These are phyloP conservation scores for Vitellaria paradoxa DNA, from an alignment of 179 eudicot genomes.

Conservation along the genomic window DNA sequence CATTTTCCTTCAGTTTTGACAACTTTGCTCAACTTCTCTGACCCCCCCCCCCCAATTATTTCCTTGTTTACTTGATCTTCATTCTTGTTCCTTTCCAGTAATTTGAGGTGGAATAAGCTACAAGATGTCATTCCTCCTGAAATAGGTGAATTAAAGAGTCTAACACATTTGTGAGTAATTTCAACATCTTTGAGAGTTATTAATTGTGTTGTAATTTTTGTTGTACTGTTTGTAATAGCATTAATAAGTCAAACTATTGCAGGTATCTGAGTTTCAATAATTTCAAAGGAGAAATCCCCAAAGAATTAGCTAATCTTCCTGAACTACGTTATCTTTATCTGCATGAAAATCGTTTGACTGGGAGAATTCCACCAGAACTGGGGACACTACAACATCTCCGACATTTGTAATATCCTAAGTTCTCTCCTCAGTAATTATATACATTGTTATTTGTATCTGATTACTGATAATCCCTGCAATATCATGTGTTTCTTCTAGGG, in stretches of 20 bases:
- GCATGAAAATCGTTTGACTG: slow-evolving; percentile 87
- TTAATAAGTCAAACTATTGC: slow-evolving; percentile 19
- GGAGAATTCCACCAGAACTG: slow-evolving; percentile 92
- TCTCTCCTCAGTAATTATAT: background rate
- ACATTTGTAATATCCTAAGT: slow-evolving; percentile 57
- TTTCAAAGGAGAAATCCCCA: slow-evolving; percentile 98
- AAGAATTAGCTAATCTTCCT: slow-evolving; percentile 91
- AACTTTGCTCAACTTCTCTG: background rate
- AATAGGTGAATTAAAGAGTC: slow-evolving; percentile 95
- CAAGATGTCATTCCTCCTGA: slow-evolving; percentile 96
- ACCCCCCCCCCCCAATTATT: background rate
- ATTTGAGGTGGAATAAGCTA: slow-evolving; percentile 96
- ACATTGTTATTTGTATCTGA: background rate
- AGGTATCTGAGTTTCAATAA: slow-evolving; percentile 95
- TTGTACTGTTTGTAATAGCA: background rate
- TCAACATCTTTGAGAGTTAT: slow-evolving; percentile 10
- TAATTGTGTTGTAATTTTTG: background rate
- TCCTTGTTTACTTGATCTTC: slow-evolving; percentile 4
- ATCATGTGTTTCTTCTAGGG: slow-evolving; percentile 45
- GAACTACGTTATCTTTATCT: slow-evolving; percentile 80
- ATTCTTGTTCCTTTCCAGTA: slow-evolving; percentile 40
- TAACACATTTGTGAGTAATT: slow-evolving; percentile 87
- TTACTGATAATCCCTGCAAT: background rate
- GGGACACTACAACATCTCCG: slow-evolving; percentile 79
- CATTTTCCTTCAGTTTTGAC: background rate